Percentiles rank a stretch among this genome's conserved stretches.
Conservation (phyloP, 805 yeast species). For the Sugiyamaella qingdaonensis region DNA sequence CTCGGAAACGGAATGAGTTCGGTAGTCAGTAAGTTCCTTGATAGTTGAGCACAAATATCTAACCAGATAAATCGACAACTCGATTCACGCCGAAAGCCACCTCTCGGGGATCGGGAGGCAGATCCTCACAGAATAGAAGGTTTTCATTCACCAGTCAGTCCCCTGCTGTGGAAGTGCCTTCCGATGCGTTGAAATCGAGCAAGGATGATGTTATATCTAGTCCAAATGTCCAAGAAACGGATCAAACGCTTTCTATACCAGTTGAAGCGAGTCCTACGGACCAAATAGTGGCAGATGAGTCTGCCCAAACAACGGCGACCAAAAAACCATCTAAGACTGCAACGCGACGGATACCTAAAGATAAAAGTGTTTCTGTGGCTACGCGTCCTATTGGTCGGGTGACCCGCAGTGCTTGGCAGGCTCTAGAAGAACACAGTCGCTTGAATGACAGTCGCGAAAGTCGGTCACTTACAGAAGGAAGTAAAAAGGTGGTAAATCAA, state of each 20-base stretch:
- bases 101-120: conserved; percentile 21
- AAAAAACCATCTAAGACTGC: neutral
- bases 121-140: conserved; percentile 21
- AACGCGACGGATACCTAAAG: too few relatives aligned
- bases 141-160: conserved; percentile 13
- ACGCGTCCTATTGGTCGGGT: too few relatives aligned
- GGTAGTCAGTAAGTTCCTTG: conserved; percentile 28
- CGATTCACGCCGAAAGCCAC: conserved; percentile 31
- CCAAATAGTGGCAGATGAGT: neutral
- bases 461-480: neutral
- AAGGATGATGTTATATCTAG: too few relatives aligned
- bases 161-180: too few relatives aligned
- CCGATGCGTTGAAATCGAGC: too few relatives aligned
- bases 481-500: neutral
- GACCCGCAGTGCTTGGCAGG: neutral
- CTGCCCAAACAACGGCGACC: neutral
- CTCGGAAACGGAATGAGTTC: conserved; percentile 28
- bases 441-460: neutral
- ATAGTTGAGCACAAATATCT: neutral
- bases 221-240: too few relatives aligned
- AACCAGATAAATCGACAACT: conserved; percentile 29
- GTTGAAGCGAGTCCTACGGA: neutral
- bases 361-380: too few relatives aligned
- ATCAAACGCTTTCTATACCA: too few relatives aligned
- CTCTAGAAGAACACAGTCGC: neutral